Evolutionary conservation across 75 land plant species (phyloP).

Genomic region (Pinus taeda): DNA sequence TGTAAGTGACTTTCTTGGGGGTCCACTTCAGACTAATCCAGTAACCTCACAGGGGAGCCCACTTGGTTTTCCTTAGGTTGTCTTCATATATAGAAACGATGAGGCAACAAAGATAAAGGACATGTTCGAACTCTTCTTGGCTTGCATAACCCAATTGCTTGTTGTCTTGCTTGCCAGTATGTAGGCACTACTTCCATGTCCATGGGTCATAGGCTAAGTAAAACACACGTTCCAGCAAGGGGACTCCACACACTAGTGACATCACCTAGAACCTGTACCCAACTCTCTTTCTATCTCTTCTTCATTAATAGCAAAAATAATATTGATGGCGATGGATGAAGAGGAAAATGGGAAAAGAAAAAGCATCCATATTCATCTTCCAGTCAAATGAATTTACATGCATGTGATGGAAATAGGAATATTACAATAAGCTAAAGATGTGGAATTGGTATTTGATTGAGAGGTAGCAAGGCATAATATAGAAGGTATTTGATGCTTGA

Average conservation of each 20-base stretch:
- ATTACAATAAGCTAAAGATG: too few species aligned
- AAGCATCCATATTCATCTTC: too few species aligned
- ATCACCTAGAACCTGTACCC: not conserved
- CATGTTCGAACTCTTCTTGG: slow-evolving; percentile 28
- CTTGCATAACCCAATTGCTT: slow-evolving; percentile 18
- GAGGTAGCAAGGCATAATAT: too few species aligned
- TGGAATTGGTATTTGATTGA: too few species aligned
- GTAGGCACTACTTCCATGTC: slow-evolving; percentile 36
- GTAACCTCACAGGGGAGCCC: slow-evolving; percentile 41
- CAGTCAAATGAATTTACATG: too few species aligned
- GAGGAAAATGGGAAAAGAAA: too few species aligned
- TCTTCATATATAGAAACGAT: slow-evolving; percentile 32
- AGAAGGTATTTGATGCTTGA: too few species aligned
- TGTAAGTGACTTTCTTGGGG: slow-evolving; percentile 11
- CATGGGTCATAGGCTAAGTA: slow-evolving; percentile 28
- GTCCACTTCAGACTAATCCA: not conserved
- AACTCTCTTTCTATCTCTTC: too few species aligned
- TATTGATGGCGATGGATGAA: too few species aligned
- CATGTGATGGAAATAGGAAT: too few species aligned
- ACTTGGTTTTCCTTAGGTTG: slow-evolving; percentile 17
- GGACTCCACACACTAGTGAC: slow-evolving; percentile 23
- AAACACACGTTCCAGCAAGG: slow-evolving; percentile 24
- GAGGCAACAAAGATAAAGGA: slow-evolving; percentile 29
- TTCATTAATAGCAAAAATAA: too few species aligned
- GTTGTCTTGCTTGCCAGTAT: slow-evolving; percentile 25